These are phyloP conservation scores for Hypericum perforatum DNA, from an alignment of 345 rosid genomes.

Conservation along the genomic window DNA sequence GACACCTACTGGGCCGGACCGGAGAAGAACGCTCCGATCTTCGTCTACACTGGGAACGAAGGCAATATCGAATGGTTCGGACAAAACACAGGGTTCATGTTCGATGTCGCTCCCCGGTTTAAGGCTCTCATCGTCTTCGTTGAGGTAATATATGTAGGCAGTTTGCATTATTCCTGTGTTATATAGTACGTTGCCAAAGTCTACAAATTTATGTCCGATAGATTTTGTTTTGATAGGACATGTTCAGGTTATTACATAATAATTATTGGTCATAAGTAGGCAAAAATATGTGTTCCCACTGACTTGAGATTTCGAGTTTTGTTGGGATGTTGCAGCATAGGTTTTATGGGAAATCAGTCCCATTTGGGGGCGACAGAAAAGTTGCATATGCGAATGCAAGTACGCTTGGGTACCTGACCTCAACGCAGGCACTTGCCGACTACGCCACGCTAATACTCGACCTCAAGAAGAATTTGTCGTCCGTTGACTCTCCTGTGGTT, in stretches of 20 bases:
- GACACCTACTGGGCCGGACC: conserved; percentile 45
- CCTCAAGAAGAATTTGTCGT: conserved; percentile 44
- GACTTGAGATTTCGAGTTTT: conserved; percentile 54
- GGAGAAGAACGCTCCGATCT: conserved; percentile 34
- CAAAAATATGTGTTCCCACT: conserved; percentile 49
- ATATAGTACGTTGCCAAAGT: too few species aligned
- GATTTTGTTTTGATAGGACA: too few species aligned
- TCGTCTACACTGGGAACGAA: conserved; percentile 55
- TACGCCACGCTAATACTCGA: conserved; percentile 39
- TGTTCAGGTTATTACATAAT: too few species aligned
- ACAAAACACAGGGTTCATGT: conserved; percentile 50
- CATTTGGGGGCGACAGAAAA: conserved; percentile 37
- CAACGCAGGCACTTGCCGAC: conserved; percentile 56
- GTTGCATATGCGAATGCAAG: conserved; percentile 40
- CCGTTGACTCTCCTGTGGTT: conserved; percentile 52
- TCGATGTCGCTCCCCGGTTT: conserved; percentile 39
- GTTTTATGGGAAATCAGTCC: conserved; percentile 49
- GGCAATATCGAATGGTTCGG: conserved; percentile 58
- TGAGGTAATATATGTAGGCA: conserved; percentile 26
- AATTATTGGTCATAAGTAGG: too few species aligned
- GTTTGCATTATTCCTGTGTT: too few species aligned
- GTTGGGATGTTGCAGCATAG: conserved; percentile 49
- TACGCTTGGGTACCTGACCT: conserved; percentile 37
- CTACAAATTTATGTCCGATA: too few species aligned
- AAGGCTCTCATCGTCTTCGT: conserved; percentile 51